These are phyloP conservation scores for Kingdonia uniflora DNA, from an alignment of 164 flowering plant genomes.

Conservation along the genomic window DNA sequence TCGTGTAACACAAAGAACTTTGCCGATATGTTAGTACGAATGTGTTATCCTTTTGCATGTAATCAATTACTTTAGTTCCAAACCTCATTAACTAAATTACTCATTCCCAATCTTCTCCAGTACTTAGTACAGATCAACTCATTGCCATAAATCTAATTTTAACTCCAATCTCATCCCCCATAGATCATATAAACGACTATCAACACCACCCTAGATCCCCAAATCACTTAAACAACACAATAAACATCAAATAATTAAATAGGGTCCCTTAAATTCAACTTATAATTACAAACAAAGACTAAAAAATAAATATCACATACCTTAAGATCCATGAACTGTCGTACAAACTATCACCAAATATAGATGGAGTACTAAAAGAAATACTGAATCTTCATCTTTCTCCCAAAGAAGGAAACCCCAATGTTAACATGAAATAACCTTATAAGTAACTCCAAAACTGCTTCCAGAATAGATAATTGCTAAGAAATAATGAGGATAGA, in stretches of 20 bases:
- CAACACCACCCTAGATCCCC: constrained; percentile 5
- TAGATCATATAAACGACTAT: no score
- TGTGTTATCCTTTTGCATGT: background rate
- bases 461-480: no score
- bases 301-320: constrained; percentile 19
- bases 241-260: background rate
- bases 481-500: no score
- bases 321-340: constrained; percentile 61
- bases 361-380: constrained; percentile 11
- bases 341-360: constrained; percentile 18
- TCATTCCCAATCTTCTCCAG: background rate
- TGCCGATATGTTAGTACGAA: background rate
- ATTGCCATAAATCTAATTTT: background rate
- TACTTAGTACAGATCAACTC: background rate
- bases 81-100: no score
- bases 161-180: background rate
- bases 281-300: background rate
- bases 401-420: background rate
- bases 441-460: no score
- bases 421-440: no score
- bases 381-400: constrained; percentile 3
- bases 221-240: background rate
- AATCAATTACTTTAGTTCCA: no score
- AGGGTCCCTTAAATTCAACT: constrained; percentile 5
- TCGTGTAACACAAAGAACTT: no score